Conservation (phyloP, 2,329 filamentous ascomycete genomes). For the Penicillium brasilianum region DNA sequence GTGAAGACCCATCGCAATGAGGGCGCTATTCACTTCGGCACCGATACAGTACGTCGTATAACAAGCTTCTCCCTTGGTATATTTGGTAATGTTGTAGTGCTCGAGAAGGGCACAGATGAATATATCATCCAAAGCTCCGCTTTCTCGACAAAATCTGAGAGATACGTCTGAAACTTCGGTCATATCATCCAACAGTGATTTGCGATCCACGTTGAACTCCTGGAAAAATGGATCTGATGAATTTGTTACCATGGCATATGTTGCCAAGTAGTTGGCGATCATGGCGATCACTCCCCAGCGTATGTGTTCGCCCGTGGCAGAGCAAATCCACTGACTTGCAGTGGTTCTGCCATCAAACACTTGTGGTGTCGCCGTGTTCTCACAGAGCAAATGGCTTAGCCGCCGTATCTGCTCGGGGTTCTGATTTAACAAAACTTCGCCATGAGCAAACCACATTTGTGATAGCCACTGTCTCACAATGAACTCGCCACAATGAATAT, state of each 20-base stretch:
- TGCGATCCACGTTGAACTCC: neutral
- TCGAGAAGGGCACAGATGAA: neutral
- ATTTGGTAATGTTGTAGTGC: neutral
- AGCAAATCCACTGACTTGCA: neutral
- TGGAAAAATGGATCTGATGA: slow-evolving; percentile 2
- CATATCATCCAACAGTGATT: neutral
- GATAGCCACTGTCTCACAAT: slow-evolving; percentile 3
- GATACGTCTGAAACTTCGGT: neutral
- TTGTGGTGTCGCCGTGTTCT: neutral
- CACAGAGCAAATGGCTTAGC: neutral
- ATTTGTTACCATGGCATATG: neutral
- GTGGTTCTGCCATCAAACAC: neutral
- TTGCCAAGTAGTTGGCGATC: neutral
- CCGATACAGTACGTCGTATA: neutral
- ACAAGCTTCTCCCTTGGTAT: neutral
- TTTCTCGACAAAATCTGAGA: neutral
- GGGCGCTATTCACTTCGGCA: neutral
- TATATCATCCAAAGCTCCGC: neutral
- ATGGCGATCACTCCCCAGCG: slow-evolving; percentile 6
- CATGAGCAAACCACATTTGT: neutral
- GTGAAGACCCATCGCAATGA: neutral
- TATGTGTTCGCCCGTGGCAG: neutral
- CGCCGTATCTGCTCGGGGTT: neutral
- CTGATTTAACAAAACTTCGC: neutral
- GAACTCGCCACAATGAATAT: neutral